Evolutionary conservation across 192 early-diverging fungal genomes (phyloP).

Genomic region (Entomortierella lignicola): DNA sequence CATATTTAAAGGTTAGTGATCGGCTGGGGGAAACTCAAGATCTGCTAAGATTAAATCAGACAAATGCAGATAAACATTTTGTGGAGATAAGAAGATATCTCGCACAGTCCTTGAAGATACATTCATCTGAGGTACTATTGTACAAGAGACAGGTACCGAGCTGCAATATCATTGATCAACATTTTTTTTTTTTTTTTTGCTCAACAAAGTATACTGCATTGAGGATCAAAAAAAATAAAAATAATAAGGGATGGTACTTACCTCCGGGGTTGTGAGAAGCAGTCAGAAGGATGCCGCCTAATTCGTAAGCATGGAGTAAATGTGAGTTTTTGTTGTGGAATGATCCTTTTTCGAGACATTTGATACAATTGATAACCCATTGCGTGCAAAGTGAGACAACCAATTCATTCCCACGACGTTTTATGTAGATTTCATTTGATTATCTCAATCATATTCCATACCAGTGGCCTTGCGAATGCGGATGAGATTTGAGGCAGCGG

Average conservation of each 20-base stretch:
- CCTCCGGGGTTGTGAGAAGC: constrained; percentile 99
- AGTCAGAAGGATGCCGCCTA: constrained; percentile 95
- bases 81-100: no score
- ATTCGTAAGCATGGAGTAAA: neutral
- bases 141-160: no score
- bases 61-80: no score
- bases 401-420: neutral
- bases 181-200: neutral
- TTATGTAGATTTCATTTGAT: neutral
- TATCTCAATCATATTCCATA: constrained; percentile 15
- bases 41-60: neutral
- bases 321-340: neutral
- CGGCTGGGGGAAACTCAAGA: no score
- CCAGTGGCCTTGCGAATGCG: constrained; percentile 88
- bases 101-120: no score
- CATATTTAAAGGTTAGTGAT: no score
- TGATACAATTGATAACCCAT: no score
- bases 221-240: constrained; percentile 1
- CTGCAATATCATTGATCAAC: no score
- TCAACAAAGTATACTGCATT: neutral
- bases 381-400: no score
- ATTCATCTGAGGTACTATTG: no score
- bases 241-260: constrained; percentile 20
- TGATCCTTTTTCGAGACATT: no score
- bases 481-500: constrained; percentile 94